Base-by-base conservation (phyloP, 2,329 filamentous ascomycete genomes). In the Aspergillus intermedius region DNA sequence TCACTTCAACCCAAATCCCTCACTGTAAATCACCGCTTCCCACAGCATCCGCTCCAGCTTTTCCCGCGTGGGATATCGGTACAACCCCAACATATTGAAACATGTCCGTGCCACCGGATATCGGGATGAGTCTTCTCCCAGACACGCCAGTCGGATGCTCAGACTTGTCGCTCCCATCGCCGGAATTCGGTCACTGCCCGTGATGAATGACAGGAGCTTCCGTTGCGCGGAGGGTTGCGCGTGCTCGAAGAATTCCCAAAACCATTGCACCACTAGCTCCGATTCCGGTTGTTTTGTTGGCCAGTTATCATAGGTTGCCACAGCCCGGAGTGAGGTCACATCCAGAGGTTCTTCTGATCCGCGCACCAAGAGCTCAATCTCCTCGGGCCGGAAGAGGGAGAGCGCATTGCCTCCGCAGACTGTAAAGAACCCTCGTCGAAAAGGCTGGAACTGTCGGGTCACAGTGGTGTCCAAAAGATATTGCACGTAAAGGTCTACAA, bases 401-500 rank as follows among this genome's bases (percentile, higher is more conserved):
- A 95, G 75, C 0, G 91, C 90, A 63, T 93, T 95, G 32, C 90
- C 88, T 32, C 86, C 87, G 63, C 89, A 95, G 23, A 95, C 88
- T 0, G 87, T 94, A 66, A 89, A 96, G 69, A 96, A 96, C 1
- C 91, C 91, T 47, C 90, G 82, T 64, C 93, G 93, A 76, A 96
- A 96, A 0, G 91, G 90, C 63, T 95, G 89, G 55, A 94, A 96
- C 62, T 95, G 90, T 37, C 88, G 80, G 35, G 80, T 74, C 1
- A 95, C 86, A 1, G 87, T 80, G 5, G 78, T 83, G 59, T 95
- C 89, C 9, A 96, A 80, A 8, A 91, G 67, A 63, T 91, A 87
- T 35, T 83, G 81, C 8, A 95, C 80, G 63, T 95, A 95, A 2
- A 89, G 74, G 57, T 91, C 86, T 46, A 95, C 89, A 60, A 91